A percentile compares a stretch with the other conserved stretches of the same genome.
These are phyloP conservation scores for Pseudogymnoascus sp. DNA, from an alignment of 2,329 filamentous ascomycete genomes.

Conservation along the genomic window DNA sequence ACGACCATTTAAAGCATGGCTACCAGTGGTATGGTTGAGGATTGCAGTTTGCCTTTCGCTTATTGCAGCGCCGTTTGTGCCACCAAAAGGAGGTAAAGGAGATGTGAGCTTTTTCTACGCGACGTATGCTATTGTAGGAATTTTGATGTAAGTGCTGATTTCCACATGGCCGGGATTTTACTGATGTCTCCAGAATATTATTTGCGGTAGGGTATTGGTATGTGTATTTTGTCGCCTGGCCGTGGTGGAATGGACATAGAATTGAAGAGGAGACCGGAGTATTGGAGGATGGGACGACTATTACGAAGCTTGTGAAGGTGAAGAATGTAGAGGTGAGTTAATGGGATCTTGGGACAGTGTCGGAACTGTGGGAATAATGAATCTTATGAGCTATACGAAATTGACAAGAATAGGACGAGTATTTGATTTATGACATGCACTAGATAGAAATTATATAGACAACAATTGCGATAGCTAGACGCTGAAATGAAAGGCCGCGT, in stretches of 20 bases:
- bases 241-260: conserved; percentile 48
- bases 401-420: not conserved
- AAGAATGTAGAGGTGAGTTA: conserved; percentile 10
- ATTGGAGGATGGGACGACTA: conserved; percentile 56
- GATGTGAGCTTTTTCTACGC: conserved; percentile 43
- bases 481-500: not conserved
- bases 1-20: conserved; percentile 24
- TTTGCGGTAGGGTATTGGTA: conserved; percentile 61
- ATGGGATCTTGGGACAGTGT: not conserved
- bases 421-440: not conserved
- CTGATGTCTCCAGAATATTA: conserved; percentile 37
- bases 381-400: not conserved
- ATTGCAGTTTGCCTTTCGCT: conserved; percentile 25
- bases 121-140: conserved; percentile 45
- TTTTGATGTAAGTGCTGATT: conserved; percentile 39
- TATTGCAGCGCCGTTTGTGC: conserved; percentile 30
- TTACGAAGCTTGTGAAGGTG: conserved; percentile 47
- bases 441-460: not conserved
- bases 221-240: conserved; percentile 54
- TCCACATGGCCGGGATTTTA: not conserved
- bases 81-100: conserved; percentile 32
- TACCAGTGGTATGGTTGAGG: conserved; percentile 24
- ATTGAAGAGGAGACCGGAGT: conserved; percentile 53
- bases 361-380: not conserved
- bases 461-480: not conserved